Evolutionary conservation across 306 rosid genomes (phyloP), one percentile per base, ranked within the genome.

Genomic region (Canavalia gladiata): DNA sequence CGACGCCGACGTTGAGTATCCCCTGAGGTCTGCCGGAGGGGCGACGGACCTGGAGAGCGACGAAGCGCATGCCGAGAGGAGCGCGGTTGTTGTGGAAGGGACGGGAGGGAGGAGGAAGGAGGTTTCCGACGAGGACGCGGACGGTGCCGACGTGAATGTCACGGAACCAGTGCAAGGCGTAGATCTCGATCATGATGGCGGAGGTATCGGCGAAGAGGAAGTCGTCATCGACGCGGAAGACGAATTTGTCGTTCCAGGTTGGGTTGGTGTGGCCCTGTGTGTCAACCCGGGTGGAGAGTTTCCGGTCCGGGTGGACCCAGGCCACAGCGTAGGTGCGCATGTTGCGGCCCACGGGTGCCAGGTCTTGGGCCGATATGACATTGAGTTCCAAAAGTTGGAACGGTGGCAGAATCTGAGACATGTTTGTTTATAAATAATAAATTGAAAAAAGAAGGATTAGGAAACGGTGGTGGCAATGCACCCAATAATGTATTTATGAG

Each of bases 201-300:
- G 98, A 92, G 0, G 92, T 81, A 77, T 94, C 98, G 0, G 76
- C 41, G 25, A 72, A 84, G 2, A 94, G 68, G 42, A 94, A 94
- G 0, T 92, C 92, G 0, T 94, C 97, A 7, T 92, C 92, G 0
- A 94, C 98, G 0, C 98, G 94, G 51, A 91, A 94, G 0, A 94
- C 97, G 2, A 94, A 94, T 59, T 94, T 94, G 85, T 94, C 98
- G 8, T 94, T 94, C 98, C 98, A 94, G 0, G 97, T 94, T 0
- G 98, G 98, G 41, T 90, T 84, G 33, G 76, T 90, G 81, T 90
- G 90, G 37, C 98, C 95, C 0, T 84, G 76, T 0, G 94, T 90
- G 85, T 94, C 98, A 0, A 92, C 92, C 0, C 97, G 81, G 0
- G 98, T 94, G 1, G 98, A 92, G 0, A 94, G 90, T 60, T 87